These are phyloP conservation scores for Chrysoporthe puriensis DNA, from an alignment of 2,329 filamentous ascomycete species.

Conservation along the genomic window DNA sequence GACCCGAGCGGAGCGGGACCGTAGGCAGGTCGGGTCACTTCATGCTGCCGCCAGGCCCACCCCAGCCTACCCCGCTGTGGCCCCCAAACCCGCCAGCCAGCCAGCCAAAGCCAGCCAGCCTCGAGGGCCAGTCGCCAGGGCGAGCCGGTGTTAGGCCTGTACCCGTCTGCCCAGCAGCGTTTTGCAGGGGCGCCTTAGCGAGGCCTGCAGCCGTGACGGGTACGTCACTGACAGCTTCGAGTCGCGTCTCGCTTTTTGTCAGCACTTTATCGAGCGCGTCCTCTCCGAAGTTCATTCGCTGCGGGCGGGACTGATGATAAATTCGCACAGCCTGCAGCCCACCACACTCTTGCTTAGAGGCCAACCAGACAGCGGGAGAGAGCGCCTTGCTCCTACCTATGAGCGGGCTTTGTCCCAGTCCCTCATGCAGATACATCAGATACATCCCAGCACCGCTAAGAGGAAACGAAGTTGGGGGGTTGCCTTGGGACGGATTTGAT, in stretches of 20 bases:
- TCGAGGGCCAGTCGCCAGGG: not conserved
- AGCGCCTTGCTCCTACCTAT: not conserved
- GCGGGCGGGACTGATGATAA: constrained; percentile 1
- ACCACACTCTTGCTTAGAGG: not conserved
- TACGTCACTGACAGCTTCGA: constrained; percentile 24
- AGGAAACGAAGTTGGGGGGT: no score
- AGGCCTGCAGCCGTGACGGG: constrained; percentile 2
- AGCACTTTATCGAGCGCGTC: constrained; percentile 24
- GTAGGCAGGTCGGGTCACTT: not conserved
- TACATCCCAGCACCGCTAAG: no score
- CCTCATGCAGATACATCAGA: not conserved
- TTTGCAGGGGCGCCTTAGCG: constrained; percentile 6
- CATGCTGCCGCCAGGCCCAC: constrained; percentile 12
- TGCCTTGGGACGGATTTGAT: not conserved
- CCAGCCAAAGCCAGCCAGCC: not conserved
- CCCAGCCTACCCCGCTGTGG: constrained; percentile 15
- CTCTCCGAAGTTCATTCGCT: not conserved
- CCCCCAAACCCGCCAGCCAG: constrained; percentile 22
- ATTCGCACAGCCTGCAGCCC: not conserved
- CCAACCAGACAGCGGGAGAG: not conserved
- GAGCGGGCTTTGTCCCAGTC: not conserved
- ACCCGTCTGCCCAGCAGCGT: constrained; percentile 1
- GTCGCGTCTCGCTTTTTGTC: constrained; percentile 25
- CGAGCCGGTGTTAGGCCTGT: constrained; percentile 16
- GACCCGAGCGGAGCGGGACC: constrained; percentile 8